Evolutionary conservation across 805 yeast species (phyloP).

Genomic region (Maudiozyma serrabonitensis): DNA sequence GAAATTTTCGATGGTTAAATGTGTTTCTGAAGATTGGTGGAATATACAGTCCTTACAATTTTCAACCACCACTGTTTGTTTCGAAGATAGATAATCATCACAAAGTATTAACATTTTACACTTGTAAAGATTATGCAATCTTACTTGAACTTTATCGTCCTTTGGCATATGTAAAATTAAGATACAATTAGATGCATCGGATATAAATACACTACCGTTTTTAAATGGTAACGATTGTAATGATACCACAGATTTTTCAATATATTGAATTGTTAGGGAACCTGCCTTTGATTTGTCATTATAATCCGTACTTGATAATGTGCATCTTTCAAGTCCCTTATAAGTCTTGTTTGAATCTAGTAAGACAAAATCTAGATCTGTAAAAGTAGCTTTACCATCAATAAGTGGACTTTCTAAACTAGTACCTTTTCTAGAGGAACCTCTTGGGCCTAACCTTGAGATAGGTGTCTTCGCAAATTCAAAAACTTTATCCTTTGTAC

Average conservation of each 20-base stretch:
- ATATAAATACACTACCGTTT: constrained; percentile 20
- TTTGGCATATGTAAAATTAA: constrained; percentile 8
- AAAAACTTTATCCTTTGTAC: not conserved
- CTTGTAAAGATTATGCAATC: constrained; percentile 15
- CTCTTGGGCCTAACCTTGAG: not conserved
- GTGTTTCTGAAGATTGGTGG: constrained; percentile 9
- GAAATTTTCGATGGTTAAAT: constrained; percentile 18
- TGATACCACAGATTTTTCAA: constrained; percentile 8
- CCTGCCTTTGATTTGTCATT: constrained; percentile 6
- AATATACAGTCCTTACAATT: constrained; percentile 16
- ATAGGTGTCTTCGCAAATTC: not conserved
- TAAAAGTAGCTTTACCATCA: constrained; percentile 1
- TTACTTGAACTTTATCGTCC: constrained; percentile 16
- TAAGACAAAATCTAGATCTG: constrained; percentile 2
- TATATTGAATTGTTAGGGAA: constrained; percentile 12
- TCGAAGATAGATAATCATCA: not conserved
- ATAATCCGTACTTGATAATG: constrained; percentile 1
- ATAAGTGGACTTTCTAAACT: not conserved
- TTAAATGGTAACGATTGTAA: constrained; percentile 12
- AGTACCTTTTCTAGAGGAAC: not conserved
- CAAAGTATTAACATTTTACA: constrained; percentile 15
- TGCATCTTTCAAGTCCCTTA: constrained; percentile 10
- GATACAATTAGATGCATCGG: constrained; percentile 11
- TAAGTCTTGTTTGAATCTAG: constrained; percentile 2
- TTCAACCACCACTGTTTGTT: constrained; percentile 22